These are phyloP conservation scores for Allium sativum DNA, from an alignment of 106 monocot genomes.

Conservation along the genomic window DNA sequence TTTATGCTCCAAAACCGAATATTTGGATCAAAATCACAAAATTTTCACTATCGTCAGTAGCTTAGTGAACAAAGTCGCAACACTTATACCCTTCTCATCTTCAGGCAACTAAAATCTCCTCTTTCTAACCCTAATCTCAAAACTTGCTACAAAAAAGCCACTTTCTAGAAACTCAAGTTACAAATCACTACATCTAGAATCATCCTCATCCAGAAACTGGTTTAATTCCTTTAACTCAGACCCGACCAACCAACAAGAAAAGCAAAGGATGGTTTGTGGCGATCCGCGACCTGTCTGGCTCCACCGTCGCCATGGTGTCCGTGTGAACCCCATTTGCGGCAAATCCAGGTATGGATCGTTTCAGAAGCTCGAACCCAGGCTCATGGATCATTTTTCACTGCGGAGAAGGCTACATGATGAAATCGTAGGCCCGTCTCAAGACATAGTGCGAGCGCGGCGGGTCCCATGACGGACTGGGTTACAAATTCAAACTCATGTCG, in stretches of 20 bases:
- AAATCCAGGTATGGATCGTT: constrained; percentile 64
- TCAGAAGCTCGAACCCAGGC: constrained; percentile 81
- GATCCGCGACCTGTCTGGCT: constrained; percentile 89
- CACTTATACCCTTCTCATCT: too few relatives aligned
- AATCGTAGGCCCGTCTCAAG: constrained; percentile 90
- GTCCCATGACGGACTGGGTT: constrained; percentile 56
- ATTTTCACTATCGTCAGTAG: too few relatives aligned
- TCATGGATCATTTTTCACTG: constrained; percentile 88
- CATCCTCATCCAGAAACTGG: constrained; percentile 27
- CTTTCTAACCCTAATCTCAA: too few relatives aligned
- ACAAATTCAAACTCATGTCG: constrained; percentile 59
- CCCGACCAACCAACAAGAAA: constrained; percentile 51
- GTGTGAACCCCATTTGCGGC: constrained; percentile 92
- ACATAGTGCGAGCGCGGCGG: constrained; percentile 82
- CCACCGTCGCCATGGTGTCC: constrained; percentile 79
- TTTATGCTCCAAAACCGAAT: too few relatives aligned
- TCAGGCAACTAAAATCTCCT: too few relatives aligned
- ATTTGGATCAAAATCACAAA: too few relatives aligned
- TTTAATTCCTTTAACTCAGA: constrained; percentile 63
- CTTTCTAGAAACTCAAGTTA: constrained; percentile 36
- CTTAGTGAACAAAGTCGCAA: too few relatives aligned
- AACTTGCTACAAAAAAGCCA: too few relatives aligned
- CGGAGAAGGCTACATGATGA: constrained; percentile 77
- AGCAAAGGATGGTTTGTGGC: constrained; percentile 85
- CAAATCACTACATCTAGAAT: constrained; percentile 41